Base-by-base conservation (phyloP, 106 monocot species). In the Dendrobium catenatum region DNA sequence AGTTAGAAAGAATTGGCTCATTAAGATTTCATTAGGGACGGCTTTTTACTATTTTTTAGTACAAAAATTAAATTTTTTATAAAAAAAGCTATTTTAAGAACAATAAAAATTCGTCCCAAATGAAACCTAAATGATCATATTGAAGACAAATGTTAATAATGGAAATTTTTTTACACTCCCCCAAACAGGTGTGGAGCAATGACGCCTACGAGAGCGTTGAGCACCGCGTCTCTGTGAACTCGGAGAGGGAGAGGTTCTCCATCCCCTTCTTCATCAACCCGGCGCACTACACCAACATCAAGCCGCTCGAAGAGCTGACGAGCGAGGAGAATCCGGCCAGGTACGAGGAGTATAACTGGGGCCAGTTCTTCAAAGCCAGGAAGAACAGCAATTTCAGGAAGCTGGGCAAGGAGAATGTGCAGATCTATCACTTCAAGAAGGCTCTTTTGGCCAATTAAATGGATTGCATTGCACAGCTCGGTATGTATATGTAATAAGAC, bases 221-320 rank as follows among this genome's bases (percentile, higher is more conserved):
- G 86, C 94, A 91, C 83, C 77, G 91, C 51, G 94, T 88, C 37
- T 85, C 94, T 1, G 89, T 91, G 80, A 89, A 91, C 83, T 83
- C 83, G 16, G 76, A 75, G 81, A 89, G 67, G 80, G 94, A 91
- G 83, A 84, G 94, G 82, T 94, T 91, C 81, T 89, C 88, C 37
- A 85, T 93, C 47, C 90, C 89, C 6, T 93, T 86, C 85, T 93
- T 93, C 86, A 90, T 92, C 84, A 88, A 86, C 81, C 92, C 92
- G 1, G 83, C 83, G 17, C 73, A 79, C 61, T 47, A 83, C 66
- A 66, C 81, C 37, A 82, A 77, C 66, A 82, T 93, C 68, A 76
- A 61, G 86, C 92, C 92, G 17, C 18, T 90, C 26, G 88, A 88
- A 47, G 92, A 93, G 84, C 31, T 93, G 75, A 77, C 83, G 40